Evolutionary conservation across 2,329 filamentous ascomycete genomes (phyloP), one percentile per base, ranked within the genome.

Genomic region (Macrophomina pseudophaseolina): DNA sequence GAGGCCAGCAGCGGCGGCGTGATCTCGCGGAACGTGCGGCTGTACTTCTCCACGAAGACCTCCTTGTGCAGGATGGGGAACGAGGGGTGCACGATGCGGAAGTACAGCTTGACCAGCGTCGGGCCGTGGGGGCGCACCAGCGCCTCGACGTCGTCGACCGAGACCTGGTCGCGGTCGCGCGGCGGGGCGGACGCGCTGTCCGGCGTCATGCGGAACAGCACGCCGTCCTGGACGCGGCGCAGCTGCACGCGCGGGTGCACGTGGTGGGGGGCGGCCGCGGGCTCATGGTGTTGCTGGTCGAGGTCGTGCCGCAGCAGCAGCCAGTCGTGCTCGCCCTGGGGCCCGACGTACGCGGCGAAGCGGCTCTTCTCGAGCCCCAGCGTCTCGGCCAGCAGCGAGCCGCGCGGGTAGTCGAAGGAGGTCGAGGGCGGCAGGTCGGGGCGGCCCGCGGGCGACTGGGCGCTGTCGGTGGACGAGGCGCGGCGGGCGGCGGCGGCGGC

Each of bases 101-200:
- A 94, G 80, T 92, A 94, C 11, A 94, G 80, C 70, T 91, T 87
- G 65, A 94, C 86, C 59, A 95, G 82, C 60, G 85, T 85, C 49
- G 86, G 86, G 14, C 91, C 91, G 74, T 93, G 85, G 3, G 91
- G 90, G 12, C 86, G 83, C 18, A 94, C 89, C 32, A 91, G 81
- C 44, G 83, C 84, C 78, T 94, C 90, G 71, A 95, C 88, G 69
- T 87, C 87, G 70, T 92, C 89, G 66, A 85, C 32, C 33, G 59
- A n/a, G 6, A 70, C 62, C 46, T 70, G 68, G 51, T 68, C 64
- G 40, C 65, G 68, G 51, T 65, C 65, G 16, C 66, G 40, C 64
- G 71, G 70, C 14, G 68, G 18, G 3, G 48, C 48, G 18, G 48
- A 51, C 8, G 11, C 18, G 18, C 18, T 28, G 48, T 51, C 48